Evolutionary conservation across 768 basidiomycete species (phyloP), one percentile per base, ranked within the genome.

Genomic region (Mycena rosella): DNA sequence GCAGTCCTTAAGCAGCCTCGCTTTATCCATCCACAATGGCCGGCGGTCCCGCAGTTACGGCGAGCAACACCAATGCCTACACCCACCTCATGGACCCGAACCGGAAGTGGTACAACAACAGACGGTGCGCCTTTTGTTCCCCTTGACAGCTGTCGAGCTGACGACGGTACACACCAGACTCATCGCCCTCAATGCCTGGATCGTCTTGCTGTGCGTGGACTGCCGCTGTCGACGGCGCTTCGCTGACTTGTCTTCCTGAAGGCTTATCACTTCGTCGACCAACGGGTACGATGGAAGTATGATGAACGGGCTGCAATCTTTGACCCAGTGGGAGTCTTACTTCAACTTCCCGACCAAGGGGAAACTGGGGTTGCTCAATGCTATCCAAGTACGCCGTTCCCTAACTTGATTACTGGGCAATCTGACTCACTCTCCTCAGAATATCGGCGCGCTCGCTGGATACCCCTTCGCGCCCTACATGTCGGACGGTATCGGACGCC

Each of bases 241-340:
- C 29, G 61, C 32, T 44, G 26, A 24, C 36, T 45, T 40, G 7
- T 40, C 38, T n/a, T 29, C 53, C 24, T 59, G 24, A 60, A 90
- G 89, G 54, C 87, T 93, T 69, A 90, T 92, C 74, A 92, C 91
- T 14, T 91, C 91, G 27, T 90, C 89, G 17, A 91, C 89, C 53
- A 91, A 88, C 75, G 92, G 91, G 57, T 93, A 89, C 74, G 92
- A 93, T 73, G 90, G 90, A 66, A 89, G 87, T 76, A 88, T 92
- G 87, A 91, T 92, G 91, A 92, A 93, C 78, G 90, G 90, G 76
- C 82, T 94, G 45, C 92, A 94, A 78, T 86, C 87, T 51, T 81
- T 93, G 65, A 60, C 74, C 20, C 86, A 89, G 69, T 94, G 93
- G 93, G 77, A 82, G 52, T 51, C 67, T 10, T 90, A 87, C 74